Evolutionary conservation across 305 asterid genomes (phyloP), one percentile per base, ranked within the genome.

Genomic region (Solanum hybrid): DNA sequence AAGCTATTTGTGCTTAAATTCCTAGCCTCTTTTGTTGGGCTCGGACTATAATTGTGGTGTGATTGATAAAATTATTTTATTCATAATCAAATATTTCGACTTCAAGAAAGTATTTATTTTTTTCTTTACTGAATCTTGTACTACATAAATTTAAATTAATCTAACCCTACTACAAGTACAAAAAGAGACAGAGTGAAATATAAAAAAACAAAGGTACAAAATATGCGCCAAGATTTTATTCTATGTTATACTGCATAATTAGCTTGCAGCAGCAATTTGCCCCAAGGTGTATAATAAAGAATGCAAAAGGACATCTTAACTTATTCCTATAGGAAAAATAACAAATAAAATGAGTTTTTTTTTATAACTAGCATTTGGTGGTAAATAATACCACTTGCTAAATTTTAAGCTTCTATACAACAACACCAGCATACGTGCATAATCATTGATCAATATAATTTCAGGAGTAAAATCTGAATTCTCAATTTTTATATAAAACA

Each of bases 101-200:
- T 57, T 57, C 69, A 57, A 57, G 1, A 22, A 1, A 64, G 1
- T 22, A 3, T 51, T 51, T 51, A 0, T 64, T 64, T 22, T 64
- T n/a, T 9, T 22, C 28, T 64, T 4, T 64, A 22, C 0, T 4
- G 1, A 22, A 0, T 22, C 28, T 22, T 64, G 14, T 11, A 4
- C 31, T 0, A n/a, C 5, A n/a, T 4, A 67, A 67, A n/a, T 67
- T 11, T 11, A 10, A 67, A n/a, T 57, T 57, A 57, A 18, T 57
- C 10, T 18, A 1, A 57, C 2, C 22, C 11, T 18, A 51, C 8
- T 16, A 51, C 0, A 16, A 51, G n/a, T 51, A 51, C 9, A 51
- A 5, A 39, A 51, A 16, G 4, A 51, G 67, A 16, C 9, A n/a
- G n/a, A 6, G 22, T 51, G n/a, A 16, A 51, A 51, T 51, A 51